Evolutionary conservation across 805 yeast species (phyloP), one percentile per base, ranked within the genome.

Genomic region (Candida xiaguanensis): DNA sequence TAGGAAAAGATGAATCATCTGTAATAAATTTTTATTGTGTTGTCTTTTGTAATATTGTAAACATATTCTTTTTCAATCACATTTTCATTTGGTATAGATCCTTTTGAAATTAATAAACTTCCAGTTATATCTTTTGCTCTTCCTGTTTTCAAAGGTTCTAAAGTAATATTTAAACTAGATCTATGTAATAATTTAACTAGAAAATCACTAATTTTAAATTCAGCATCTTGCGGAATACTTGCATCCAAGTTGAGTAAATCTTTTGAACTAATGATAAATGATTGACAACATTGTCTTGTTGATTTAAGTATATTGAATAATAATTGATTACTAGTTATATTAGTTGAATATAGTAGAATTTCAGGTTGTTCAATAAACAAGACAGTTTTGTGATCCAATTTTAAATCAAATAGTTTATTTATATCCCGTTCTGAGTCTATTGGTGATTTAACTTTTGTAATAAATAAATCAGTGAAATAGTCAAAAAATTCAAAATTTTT

Each of bases 111-210:
- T 0, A 75, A 67, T 29, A 88, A 53, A 3, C 81, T 69, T 1
- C 96, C 96, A 0, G 95, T 82, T 2, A 85, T 75, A 54, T 88
- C 96, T 32, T 75, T 77, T 0, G 96, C 95, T 49, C 87, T 70
- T 0, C 95, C 95, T 0, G 95, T 86, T 3, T 75, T 68, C 43
- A 88, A 62, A 1, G 95, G 89, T 49, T 76, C 74, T 25, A 87
- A 53, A 15, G 72, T 66, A n/a, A 87, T 47, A 28, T 78, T 66
- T 30, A 78, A 44, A 23, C 69, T 65, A 0, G 85, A 65, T 40
- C 74, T 69, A 48, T 79, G 78, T 15, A 74, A 54, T 16, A 78
- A 44, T 40, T 71, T 72, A 2, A 65, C 57, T 17, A 77, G 52
- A 46, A 79, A 73, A 27, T 74, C 75, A 0, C 77, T 56, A 14